These are phyloP conservation scores for Barnettozyma vustinii DNA, from an alignment of 805 yeast species.

Conservation along the genomic window DNA sequence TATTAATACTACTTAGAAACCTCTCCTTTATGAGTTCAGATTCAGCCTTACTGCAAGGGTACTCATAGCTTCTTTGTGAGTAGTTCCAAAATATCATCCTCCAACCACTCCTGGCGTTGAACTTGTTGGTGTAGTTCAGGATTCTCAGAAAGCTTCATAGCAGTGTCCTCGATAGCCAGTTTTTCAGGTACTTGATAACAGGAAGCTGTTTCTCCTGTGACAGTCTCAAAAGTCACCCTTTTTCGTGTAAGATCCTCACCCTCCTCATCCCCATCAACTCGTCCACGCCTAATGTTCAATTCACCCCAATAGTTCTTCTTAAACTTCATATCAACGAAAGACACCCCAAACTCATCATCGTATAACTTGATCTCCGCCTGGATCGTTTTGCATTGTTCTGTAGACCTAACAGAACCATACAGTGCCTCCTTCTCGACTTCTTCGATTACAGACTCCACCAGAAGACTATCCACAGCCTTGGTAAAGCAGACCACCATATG, in stretches of 20 bases:
- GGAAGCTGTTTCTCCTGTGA: not conserved
- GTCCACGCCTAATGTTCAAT: not conserved
- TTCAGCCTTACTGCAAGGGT: no score
- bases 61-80: not conserved
- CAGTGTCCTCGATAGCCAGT: not conserved
- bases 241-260: not conserved
- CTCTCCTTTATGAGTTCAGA: no score
- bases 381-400: not conserved
- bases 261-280: not conserved
- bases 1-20: no score
- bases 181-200: not conserved
- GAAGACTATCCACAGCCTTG: slow-evolving; percentile 1
- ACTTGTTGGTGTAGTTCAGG: not conserved
- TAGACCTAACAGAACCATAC: not conserved
- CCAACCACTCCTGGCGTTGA: not conserved
- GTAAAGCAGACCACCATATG: slow-evolving; percentile 1
- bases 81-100: not conserved
- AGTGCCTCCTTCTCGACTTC: not conserved
- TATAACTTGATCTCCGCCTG: not conserved
- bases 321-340: not conserved
- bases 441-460: slow-evolving; percentile 1
- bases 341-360: not conserved
- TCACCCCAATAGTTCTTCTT: not conserved
- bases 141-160: not conserved
- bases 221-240: not conserved